phyloP scores from a whole-genome alignment of 805 yeast species.

The Yarrowia deformans region DNA sequence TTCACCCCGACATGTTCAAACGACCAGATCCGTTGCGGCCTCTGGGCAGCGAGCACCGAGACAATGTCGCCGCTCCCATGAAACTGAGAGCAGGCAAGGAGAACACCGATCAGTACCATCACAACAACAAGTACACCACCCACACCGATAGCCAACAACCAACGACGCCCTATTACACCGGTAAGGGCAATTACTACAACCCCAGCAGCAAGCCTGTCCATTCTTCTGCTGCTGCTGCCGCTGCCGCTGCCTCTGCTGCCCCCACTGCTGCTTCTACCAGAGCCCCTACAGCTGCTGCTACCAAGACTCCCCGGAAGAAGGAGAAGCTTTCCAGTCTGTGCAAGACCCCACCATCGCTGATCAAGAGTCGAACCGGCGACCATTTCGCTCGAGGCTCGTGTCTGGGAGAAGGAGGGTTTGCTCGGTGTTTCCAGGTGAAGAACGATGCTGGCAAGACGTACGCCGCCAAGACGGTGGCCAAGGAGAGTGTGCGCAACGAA shows the following conservation, averaged over 20 bases:
- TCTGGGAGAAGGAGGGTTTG: slow-evolving; percentile 98
- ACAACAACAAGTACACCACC: slow-evolving; percentile 11
- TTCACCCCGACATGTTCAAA: slow-evolving; percentile 14
- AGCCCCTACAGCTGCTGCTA: slow-evolving; percentile 9
- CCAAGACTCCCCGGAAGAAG: slow-evolving; percentile 58
- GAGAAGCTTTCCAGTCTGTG: slow-evolving; percentile 90
- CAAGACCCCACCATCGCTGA: slow-evolving; percentile 95
- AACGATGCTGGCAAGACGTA: slow-evolving; percentile 84
- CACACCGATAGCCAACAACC: slow-evolving; percentile 9
- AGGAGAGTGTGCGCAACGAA: slow-evolving; percentile 87
- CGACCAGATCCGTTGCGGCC: slow-evolving; percentile 28
- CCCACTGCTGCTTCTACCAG: background rate
- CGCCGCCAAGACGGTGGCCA: slow-evolving; percentile 98
- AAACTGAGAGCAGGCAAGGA: slow-evolving; percentile 36
- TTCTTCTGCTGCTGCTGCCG: slow-evolving; percentile 2
- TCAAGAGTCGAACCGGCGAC: slow-evolving; percentile 83
- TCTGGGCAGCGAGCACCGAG: slow-evolving; percentile 28
- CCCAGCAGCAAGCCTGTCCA: background rate
- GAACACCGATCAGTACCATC: slow-evolving; percentile 5
- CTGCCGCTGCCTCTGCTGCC: slow-evolving; percentile 10
- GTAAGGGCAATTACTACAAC: slow-evolving; percentile 8
- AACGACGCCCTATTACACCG: slow-evolving; percentile 7
- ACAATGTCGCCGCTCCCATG: slow-evolving; percentile 16
- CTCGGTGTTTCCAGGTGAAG: slow-evolving; percentile 96
- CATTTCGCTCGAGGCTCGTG: slow-evolving; percentile 90